Evolutionary conservation across 1,284 basidiomycete genomes (phyloP), one percentile per base, ranked within the genome.

Genomic region (Xerocomus alliaceus): DNA sequence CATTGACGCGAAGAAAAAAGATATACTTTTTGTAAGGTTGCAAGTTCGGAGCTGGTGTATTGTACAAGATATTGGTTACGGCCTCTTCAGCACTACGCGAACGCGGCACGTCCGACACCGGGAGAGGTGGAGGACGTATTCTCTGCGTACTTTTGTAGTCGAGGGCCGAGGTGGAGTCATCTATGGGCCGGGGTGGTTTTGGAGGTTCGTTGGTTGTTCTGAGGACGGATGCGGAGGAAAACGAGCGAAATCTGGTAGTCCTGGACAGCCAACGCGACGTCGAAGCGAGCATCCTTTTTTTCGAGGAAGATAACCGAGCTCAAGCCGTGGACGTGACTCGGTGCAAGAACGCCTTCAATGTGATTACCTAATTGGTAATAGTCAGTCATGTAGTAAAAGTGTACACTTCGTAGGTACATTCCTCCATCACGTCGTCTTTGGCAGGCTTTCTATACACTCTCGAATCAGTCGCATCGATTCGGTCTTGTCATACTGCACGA

Each of bases 41-140:
- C 57, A 90, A 79, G 74, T 90, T 94, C 2, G 95, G 95, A 22
- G 95, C 92, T 10, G 95, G 95, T 10, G 96, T 98, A 77, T 98
- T 98, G 81, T 96, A 97, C 42, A 97, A 81, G 68, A 97, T 97
- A 76, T 96, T 97, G 26, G 94, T 95, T 29, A 97, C 95, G 44
- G 94, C 93, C 78, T 97, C 95, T 78, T 97, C 95, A 44, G 94
- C 95, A 34, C 87, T 90, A 58, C 90, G 83, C n/a, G 84, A 82
- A 47, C 90, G 84, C 9, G 90, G 91, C 9, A 91, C 72, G 71
- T 93, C 92, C 76, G 88, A 85, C 73, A 87, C 77, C 8, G 91
- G 97, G 75, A 87, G 86, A 72, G 83, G 97, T 74, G 86, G 93
- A 58, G 88, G 94, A 67, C 85, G 85, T 68, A 81, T 84, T 58